These are phyloP conservation scores for Dinochytrium kinnereticum DNA, from an alignment of 371 early-diverging fungal genomes.

Conservation along the genomic window DNA sequence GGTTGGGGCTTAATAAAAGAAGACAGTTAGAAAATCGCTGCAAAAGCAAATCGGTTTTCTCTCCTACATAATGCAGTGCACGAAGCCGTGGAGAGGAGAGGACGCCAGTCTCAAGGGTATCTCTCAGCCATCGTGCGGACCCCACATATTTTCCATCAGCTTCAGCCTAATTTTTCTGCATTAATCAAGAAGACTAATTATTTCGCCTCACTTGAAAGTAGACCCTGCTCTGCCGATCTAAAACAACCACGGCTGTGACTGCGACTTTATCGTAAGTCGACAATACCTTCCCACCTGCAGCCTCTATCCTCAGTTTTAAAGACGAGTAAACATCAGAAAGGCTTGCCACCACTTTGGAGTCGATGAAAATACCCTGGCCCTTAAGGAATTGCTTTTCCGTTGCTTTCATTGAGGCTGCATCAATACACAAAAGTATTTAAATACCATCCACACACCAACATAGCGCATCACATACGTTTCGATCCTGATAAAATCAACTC, in stretches of 20 bases:
- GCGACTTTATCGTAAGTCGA: constrained; percentile 33
- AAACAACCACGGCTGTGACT: constrained; percentile 66
- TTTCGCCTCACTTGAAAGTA: constrained; percentile 51
- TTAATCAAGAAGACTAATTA: not conserved
- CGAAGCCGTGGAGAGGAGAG: constrained; percentile 23
- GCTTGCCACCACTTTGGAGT: constrained; percentile 29
- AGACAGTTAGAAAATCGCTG: too few relatives aligned
- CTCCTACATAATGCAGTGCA: constrained; percentile 34
- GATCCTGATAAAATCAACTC: not conserved
- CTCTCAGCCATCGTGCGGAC: constrained; percentile 32
- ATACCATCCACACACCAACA: not conserved
- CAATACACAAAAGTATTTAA: not conserved
- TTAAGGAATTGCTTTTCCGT: constrained; percentile 29
- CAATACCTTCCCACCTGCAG: constrained; percentile 8
- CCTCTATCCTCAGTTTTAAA: constrained; percentile 2
- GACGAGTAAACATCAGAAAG: not conserved
- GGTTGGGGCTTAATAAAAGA: constrained; percentile 24
- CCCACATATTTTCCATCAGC: constrained; percentile 70
- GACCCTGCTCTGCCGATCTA: constrained; percentile 56
- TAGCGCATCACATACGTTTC: constrained; percentile 3
- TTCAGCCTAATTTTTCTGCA: constrained; percentile 44
- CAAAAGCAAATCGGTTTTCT: too few relatives aligned
- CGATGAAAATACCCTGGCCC: constrained; percentile 47
- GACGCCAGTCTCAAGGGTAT: constrained; percentile 8
- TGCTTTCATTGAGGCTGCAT: not conserved